These are phyloP conservation scores for Yamadazyma siamensis DNA, from an alignment of 1,139 yeast genomes.

Conservation along the genomic window DNA sequence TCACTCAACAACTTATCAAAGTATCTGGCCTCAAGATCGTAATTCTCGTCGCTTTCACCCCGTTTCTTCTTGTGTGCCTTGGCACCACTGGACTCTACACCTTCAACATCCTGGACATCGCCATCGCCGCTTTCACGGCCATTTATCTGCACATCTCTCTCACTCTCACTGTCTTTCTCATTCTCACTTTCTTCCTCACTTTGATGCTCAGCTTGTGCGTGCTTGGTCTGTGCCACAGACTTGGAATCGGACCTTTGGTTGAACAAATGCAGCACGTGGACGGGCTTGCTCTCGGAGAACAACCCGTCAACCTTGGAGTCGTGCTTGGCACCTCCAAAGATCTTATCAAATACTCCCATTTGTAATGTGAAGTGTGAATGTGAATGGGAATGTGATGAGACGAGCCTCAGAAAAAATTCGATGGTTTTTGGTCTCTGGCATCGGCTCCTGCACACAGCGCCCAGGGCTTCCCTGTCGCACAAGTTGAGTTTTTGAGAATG, in stretches of 20 bases:
- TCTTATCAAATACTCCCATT: slow-evolving; percentile 25
- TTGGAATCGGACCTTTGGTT: slow-evolving; percentile 3
- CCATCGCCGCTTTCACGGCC: slow-evolving; percentile 5
- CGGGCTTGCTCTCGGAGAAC: slow-evolving; percentile 20
- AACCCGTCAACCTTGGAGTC: slow-evolving; percentile 32
- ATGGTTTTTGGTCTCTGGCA: slow-evolving; percentile 1
- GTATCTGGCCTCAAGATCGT: slow-evolving; percentile 48
- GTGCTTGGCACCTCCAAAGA: slow-evolving; percentile 25
- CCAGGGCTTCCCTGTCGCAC: too few species aligned
- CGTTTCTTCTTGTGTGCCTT: slow-evolving; percentile 10
- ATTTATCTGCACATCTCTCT: slow-evolving; percentile 7
- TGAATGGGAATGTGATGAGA: too few species aligned
- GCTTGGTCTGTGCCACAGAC: not conserved
- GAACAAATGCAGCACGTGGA: slow-evolving; percentile 6
- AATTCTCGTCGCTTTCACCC: slow-evolving; percentile 32
- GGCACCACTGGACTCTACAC: too few species aligned
- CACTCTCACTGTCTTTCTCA: slow-evolving; percentile 2
- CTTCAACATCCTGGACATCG: too few species aligned
- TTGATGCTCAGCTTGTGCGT: slow-evolving; percentile 1
- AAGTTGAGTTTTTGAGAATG: too few species aligned
- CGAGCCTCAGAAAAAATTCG: slow-evolving; percentile 8
- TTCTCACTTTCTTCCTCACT: slow-evolving; percentile 1
- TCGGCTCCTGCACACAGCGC: slow-evolving; percentile 6
- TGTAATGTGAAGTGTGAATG: not conserved
- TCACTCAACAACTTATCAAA: slow-evolving; percentile 36